Evolutionary conservation across 495 filamentous ascomycete species (phyloP), one percentile per base, ranked within the genome.

Genomic region (Penicillium angulare): DNA sequence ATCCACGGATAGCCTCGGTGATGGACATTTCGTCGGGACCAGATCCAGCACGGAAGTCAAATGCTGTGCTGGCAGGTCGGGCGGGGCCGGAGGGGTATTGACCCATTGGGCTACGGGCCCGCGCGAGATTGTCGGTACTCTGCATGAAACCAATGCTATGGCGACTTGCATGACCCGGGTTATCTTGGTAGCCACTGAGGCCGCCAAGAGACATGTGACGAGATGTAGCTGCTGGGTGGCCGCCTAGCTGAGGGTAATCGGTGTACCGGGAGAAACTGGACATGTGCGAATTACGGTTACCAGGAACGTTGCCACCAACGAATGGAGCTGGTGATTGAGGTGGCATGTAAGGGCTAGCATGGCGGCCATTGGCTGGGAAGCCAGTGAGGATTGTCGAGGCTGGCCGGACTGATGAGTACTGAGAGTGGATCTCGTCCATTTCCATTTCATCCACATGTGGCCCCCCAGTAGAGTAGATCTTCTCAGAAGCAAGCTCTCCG

Each of bases 381-480:
- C 91, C 91, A 27, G 89, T 93, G 36, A 98, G 79, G 52, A 98
- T 88, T 2, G 88, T 90, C 0, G 91, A 96, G 2, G 91, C 88
- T 18, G 95, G 93, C 69, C 90, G 91, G 53, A 92, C 89, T 2
- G 91, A 95, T 7, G 92, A 97, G 71, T 97, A 97, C 47, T 95
- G 83, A 1, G 90, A 95, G 61, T 92, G 91, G 79, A 97, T 93
- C 60, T 98, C 93, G 62, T 98, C 93, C 86, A 97, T 90, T 67
- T 97, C 93, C 72, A 90, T 89, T 15, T 76, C 74, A 55, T 90
- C 86, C 20, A 83, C 79, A 58, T 88, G 90, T 24, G 72, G 69
- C 2, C n/a, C n/a, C n/a, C 67, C 74, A 9, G 65, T 58, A 10
- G 40, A 55, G 50, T 72, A 73, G 46, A 68, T 65, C 75, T 95